Conservation (phyloP, 2,329 filamentous ascomycete species). For the Coleophoma cylindrospora region DNA sequence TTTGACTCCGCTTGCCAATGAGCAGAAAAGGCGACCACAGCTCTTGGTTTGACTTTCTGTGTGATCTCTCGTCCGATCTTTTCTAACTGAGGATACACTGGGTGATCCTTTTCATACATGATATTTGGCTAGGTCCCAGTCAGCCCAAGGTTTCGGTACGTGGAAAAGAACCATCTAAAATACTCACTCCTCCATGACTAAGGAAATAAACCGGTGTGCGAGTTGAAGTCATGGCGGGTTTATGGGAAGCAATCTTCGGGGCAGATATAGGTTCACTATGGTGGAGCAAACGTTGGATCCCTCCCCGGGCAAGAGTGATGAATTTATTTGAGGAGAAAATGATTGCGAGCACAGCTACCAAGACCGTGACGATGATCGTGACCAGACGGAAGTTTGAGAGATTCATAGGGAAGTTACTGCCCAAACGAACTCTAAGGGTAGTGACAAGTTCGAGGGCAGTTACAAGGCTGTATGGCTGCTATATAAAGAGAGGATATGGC, state of each 20-base stretch:
- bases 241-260: background rate
- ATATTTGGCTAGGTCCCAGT: constrained; percentile 46
- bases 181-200: constrained; percentile 20
- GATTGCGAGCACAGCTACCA: constrained; percentile 6
- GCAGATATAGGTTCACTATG: background rate
- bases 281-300: background rate
- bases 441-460: background rate
- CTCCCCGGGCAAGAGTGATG: background rate
- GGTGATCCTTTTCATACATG: constrained; percentile 64
- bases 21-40: constrained; percentile 71
- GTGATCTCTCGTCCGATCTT: constrained; percentile 67
- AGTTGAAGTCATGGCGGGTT: constrained; percentile 10
- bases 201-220: constrained; percentile 19
- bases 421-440: background rate
- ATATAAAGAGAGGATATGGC: background rate
- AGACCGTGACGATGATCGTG: background rate
- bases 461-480: background rate
- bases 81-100: constrained; percentile 60
- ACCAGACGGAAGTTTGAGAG: background rate
- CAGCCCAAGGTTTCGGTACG: background rate
- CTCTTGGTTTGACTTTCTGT: constrained; percentile 62
- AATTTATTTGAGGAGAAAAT: constrained; percentile 6
- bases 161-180: background rate
- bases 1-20: constrained; percentile 63
- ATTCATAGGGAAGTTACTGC: background rate